These are phyloP conservation scores for Fusarium pseudonygamai DNA, from an alignment of 2,329 filamentous ascomycete species.

Conservation along the genomic window DNA sequence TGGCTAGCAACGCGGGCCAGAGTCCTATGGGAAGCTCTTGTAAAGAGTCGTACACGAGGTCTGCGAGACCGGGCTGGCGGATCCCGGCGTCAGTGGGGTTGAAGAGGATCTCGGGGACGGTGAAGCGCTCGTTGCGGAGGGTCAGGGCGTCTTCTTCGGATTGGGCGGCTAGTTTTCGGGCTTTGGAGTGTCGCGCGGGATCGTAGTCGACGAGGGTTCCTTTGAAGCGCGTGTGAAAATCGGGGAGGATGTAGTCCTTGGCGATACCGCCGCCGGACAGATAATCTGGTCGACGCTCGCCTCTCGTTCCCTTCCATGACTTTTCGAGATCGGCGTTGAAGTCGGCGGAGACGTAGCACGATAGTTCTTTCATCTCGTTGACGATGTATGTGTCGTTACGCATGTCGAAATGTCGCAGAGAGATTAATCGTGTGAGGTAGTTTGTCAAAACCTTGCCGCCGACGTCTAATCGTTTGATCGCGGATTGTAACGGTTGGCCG, in stretches of 20 bases:
- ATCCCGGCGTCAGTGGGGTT: slow-evolving; percentile 86
- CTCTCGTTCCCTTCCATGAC: slow-evolving; percentile 81
- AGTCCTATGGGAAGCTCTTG: slow-evolving; percentile 80
- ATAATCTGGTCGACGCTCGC: slow-evolving; percentile 63
- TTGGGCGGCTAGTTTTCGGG: slow-evolving; percentile 56
- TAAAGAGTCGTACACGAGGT: slow-evolving; percentile 83
- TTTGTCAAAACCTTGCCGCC: slow-evolving; percentile 96
- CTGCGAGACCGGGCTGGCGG: slow-evolving; percentile 81
- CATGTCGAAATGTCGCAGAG: slow-evolving; percentile 93
- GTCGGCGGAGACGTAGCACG: slow-evolving; percentile 83
- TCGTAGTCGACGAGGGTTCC: slow-evolving; percentile 84
- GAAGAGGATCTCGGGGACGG: slow-evolving; percentile 90
- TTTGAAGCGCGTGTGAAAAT: slow-evolving; percentile 69
- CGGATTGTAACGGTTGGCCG: slow-evolving; percentile 81
- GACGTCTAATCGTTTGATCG: slow-evolving; percentile 85
- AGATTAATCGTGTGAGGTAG: slow-evolving; percentile 88
- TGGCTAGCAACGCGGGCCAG: slow-evolving; percentile 84
- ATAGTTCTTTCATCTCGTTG: slow-evolving; percentile 93
- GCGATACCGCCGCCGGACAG: slow-evolving; percentile 69
- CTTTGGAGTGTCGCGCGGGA: slow-evolving; percentile 66
- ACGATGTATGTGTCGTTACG: slow-evolving; percentile 92
- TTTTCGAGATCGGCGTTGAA: slow-evolving; percentile 82
- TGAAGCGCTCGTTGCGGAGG: slow-evolving; percentile 90
- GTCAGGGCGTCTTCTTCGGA: slow-evolving; percentile 80
- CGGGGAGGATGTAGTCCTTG: slow-evolving; percentile 91